Percentiles rank a stretch among this genome's conserved stretches.
Evolutionary conservation across 2,329 filamentous ascomycete genomes (phyloP).

Genomic region (Cadophora sp.): DNA sequence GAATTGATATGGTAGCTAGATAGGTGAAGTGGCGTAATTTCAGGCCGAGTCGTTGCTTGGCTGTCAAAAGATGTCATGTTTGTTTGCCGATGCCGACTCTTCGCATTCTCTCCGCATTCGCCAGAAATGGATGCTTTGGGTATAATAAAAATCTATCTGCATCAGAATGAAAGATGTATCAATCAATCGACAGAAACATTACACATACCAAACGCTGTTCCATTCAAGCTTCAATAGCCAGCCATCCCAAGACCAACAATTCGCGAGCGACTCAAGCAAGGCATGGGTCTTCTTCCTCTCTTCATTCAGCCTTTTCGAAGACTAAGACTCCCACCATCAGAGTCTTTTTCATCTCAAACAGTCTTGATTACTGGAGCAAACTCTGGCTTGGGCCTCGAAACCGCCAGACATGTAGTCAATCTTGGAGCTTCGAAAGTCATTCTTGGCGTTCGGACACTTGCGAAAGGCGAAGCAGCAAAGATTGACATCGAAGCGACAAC

Average conservation of each 20-base stretch:
- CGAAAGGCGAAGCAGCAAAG: conserved; percentile 46
- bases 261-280: not conserved
- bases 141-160: no score
- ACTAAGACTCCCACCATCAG: conserved; percentile 14
- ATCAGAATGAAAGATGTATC: not conserved
- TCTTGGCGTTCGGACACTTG: conserved; percentile 48
- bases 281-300: conserved; percentile 2
- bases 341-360: conserved; percentile 20
- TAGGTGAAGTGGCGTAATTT: not conserved
- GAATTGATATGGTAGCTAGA: not conserved
- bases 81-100: not conserved
- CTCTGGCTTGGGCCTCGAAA: conserved; percentile 51
- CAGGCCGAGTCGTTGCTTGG: not conserved
- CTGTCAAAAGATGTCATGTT: not conserved
- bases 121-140: not conserved
- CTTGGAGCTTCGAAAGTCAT: conserved; percentile 48
- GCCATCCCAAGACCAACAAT: not conserved
- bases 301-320: conserved; percentile 11
- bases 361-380: conserved; percentile 47
- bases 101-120: not conserved
- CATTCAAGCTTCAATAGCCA: not conserved
- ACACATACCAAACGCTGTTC: not conserved
- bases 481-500: conserved; percentile 38
- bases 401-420: conserved; percentile 47
- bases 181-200: not conserved